These are phyloP conservation scores for Rhodamnia argentea DNA, from an alignment of 345 rosid genomes.

Conservation along the genomic window DNA sequence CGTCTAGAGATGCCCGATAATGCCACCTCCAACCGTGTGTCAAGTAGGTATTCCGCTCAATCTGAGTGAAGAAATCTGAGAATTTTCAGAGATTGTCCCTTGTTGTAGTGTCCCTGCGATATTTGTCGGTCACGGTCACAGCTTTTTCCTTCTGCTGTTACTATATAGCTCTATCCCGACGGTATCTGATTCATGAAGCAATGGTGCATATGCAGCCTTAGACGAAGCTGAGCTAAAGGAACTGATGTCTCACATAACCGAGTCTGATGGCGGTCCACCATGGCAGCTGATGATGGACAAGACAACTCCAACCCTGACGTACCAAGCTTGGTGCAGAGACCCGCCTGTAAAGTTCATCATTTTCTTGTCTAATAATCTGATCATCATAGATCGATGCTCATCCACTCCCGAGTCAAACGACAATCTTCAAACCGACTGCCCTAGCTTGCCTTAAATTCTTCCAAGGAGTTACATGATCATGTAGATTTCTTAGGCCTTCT, in stretches of 20 bases:
- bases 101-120: not conserved
- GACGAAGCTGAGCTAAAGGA: constrained; percentile 2
- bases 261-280: not conserved
- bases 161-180: not conserved
- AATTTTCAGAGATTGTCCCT: not conserved
- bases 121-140: not conserved
- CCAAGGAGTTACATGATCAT: not conserved
- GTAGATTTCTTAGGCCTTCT: not conserved
- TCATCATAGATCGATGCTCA: not conserved
- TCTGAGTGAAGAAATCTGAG: not conserved
- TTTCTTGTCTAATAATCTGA: not conserved
- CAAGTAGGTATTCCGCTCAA: not conserved
- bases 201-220: not conserved
- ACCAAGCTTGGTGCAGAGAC: constrained; percentile 18
- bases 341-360: not conserved
- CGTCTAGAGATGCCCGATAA: not conserved
- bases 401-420: not conserved
- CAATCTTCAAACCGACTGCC: not conserved
- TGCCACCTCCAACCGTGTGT: not conserved
- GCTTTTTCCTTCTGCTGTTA: not conserved
- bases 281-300: constrained; percentile 15
- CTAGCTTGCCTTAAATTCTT: not conserved
- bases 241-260: not conserved
- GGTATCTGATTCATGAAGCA: not conserved
- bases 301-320: not conserved